Conservation (phyloP, 202 grass and related monocot genomes). For the Panicum virgatum region DNA sequence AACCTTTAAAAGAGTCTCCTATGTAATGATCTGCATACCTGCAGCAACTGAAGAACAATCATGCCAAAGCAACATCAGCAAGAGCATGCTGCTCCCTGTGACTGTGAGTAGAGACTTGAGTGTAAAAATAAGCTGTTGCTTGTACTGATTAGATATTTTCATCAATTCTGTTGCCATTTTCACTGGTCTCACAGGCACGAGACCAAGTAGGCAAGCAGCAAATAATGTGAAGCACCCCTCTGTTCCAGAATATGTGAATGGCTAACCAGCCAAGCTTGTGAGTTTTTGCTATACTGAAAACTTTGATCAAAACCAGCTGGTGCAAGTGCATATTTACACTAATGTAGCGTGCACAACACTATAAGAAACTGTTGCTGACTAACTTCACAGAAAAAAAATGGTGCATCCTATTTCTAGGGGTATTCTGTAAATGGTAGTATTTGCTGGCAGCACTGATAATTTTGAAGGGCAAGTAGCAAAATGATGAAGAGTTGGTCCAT, state of each 20-base stretch:
- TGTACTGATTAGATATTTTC: background rate
- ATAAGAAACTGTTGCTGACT: background rate
- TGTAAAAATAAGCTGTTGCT: background rate
- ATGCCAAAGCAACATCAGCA: constrained; percentile 21
- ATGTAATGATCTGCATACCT: background rate
- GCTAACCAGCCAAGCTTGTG: background rate
- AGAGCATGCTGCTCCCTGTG: constrained; percentile 17
- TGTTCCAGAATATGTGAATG: too few species aligned
- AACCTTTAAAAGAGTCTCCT: background rate
- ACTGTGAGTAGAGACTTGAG: background rate
- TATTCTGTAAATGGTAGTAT: background rate
- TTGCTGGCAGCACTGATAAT: background rate
- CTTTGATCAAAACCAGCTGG: background rate
- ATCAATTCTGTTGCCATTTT: background rate
- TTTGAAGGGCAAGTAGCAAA: too few species aligned
- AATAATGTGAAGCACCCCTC: background rate
- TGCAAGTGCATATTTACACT: background rate
- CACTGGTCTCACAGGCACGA: too few species aligned
- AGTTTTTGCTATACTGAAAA: too few species aligned
- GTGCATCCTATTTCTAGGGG: background rate
- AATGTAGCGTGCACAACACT: background rate
- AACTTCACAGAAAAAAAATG: background rate
- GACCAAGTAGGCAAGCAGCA: too few species aligned
- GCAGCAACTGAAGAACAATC: constrained; percentile 13
- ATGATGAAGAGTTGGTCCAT: background rate